These are phyloP conservation scores for Podaxis mareebaensis DNA, from an alignment of 768 basidiomycete species.

Conservation along the genomic window DNA sequence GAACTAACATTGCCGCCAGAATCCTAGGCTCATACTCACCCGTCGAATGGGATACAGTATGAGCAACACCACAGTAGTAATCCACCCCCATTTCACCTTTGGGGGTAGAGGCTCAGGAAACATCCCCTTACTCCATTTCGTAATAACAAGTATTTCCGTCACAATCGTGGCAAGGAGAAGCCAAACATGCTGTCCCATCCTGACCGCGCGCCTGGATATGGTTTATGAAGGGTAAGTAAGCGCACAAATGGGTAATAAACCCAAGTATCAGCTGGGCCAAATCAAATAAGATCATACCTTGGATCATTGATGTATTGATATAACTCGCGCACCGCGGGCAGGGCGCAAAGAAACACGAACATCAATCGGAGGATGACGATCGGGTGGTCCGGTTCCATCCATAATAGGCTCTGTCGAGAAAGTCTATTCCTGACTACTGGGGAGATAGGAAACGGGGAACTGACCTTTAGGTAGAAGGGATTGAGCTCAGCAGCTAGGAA, in stretches of 20 bases:
- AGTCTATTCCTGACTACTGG: constrained; percentile 4
- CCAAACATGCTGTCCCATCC: constrained; percentile 92
- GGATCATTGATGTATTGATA: constrained; percentile 84
- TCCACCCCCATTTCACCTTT: constrained; percentile 67
- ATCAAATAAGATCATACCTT: constrained; percentile 45
- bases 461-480: constrained; percentile 85
- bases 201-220: constrained; percentile 64
- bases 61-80: constrained; percentile 55
- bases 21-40: constrained; percentile 42
- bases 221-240: not conserved
- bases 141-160: constrained; percentile 78
- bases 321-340: constrained; percentile 82
- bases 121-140: constrained; percentile 79
- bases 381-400: constrained; percentile 92
- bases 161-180: constrained; percentile 81
- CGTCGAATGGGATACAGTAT: constrained; percentile 68
- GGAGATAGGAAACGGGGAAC: constrained; percentile 17
- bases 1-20: not conserved
- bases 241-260: not conserved
- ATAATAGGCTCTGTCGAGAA: constrained; percentile 51
- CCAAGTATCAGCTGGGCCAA: not conserved
- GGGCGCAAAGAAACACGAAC: constrained; percentile 81
- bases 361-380: constrained; percentile 74
- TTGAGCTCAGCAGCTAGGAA: constrained; percentile 86
- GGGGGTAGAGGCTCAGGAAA: constrained; percentile 65